Percentiles rank a stretch among this genome's conserved stretches.
These are phyloP conservation scores for Phytophthora fragariae DNA, from an alignment of 352 stramenopile species.

Conservation along the genomic window DNA sequence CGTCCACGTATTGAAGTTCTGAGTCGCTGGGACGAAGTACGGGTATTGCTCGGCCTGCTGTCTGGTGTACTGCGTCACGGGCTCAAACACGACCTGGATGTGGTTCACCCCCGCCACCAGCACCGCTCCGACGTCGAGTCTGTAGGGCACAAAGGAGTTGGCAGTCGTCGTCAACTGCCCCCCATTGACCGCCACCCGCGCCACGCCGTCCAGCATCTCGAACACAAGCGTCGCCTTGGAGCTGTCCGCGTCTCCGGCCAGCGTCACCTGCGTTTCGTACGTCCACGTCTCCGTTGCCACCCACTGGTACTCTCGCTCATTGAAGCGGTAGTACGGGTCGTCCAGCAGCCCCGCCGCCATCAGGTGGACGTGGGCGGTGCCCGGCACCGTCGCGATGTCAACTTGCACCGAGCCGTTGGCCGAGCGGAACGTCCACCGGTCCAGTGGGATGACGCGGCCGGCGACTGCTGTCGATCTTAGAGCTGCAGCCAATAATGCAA, in stretches of 20 bases:
- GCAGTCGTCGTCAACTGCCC: slow-evolving; percentile 50
- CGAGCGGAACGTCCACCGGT: slow-evolving; percentile 59
- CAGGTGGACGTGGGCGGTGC: slow-evolving; percentile 79
- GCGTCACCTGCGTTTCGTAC: slow-evolving; percentile 65
- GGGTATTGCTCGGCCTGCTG: slow-evolving; percentile 66
- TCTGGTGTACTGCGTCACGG: slow-evolving; percentile 60
- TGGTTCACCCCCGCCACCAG: slow-evolving; percentile 49
- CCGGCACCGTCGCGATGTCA: slow-evolving; percentile 61
- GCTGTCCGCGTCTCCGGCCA: slow-evolving; percentile 19
- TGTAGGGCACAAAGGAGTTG: slow-evolving; percentile 77
- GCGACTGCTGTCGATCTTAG: slow-evolving; percentile 2
- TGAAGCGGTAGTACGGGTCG: slow-evolving; percentile 76
- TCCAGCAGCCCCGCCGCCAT: slow-evolving; percentile 63
- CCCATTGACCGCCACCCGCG: slow-evolving; percentile 73
- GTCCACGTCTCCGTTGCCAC: slow-evolving; percentile 74
- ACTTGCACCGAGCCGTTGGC: slow-evolving; percentile 68
- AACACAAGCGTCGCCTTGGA: slow-evolving; percentile 52
- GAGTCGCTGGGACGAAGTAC: slow-evolving; percentile 78
- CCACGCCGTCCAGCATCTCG: slow-evolving; percentile 76
- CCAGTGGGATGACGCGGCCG: slow-evolving; percentile 41
- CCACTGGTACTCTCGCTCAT: slow-evolving; percentile 77
- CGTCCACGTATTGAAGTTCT: slow-evolving; percentile 84
- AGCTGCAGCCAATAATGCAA: slow-evolving; percentile 9
- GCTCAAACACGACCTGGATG: slow-evolving; percentile 66
- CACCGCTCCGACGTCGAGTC: slow-evolving; percentile 43